Conservation (phyloP, 2,329 filamentous ascomycete genomes). For the Cladophialophora psammophila region DNA sequence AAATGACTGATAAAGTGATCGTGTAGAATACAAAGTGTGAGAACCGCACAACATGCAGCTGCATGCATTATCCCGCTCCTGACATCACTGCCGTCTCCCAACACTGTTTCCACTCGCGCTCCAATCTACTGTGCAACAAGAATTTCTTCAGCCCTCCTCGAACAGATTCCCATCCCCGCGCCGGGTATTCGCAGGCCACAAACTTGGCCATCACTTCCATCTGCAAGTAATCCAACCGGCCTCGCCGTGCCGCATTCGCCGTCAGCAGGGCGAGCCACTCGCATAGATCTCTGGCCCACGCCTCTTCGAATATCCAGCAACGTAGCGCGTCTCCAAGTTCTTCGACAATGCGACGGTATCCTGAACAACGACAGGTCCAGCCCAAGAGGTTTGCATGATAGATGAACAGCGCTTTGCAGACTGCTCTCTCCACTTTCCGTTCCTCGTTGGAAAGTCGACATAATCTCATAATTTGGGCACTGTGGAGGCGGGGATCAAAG, state of each 20-base stretch:
- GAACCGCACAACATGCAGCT: neutral
- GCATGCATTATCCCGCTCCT: neutral
- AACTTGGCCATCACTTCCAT: slow-evolving; percentile 26
- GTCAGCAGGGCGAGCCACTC: slow-evolving; percentile 27
- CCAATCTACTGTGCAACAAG: slow-evolving; percentile 28
- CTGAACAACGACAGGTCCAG: slow-evolving; percentile 34
- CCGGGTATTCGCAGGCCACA: neutral
- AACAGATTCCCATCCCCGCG: slow-evolving; percentile 21
- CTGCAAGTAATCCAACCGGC: slow-evolving; percentile 22
- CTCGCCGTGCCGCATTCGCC: slow-evolving; percentile 32
- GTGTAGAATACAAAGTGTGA: neutral
- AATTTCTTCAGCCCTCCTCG: slow-evolving; percentile 15
- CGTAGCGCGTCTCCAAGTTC: slow-evolving; percentile 27
- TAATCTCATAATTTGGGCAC: slow-evolving; percentile 29
- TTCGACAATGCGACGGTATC: slow-evolving; percentile 23
- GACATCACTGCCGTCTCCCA: slow-evolving; percentile 24
- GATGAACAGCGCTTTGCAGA: slow-evolving; percentile 32
- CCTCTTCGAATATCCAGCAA: slow-evolving; percentile 5
- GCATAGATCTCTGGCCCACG: slow-evolving; percentile 23
- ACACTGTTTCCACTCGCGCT: slow-evolving; percentile 30
- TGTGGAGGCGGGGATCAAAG: slow-evolving; percentile 31
- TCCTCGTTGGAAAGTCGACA: slow-evolving; percentile 16
- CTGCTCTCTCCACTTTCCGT: slow-evolving; percentile 15
- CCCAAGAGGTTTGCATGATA: slow-evolving; percentile 31
- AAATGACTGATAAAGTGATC: neutral